Base-by-base conservation (phyloP, 305 asterid genomes). In the Monarda citriodora region DNA sequence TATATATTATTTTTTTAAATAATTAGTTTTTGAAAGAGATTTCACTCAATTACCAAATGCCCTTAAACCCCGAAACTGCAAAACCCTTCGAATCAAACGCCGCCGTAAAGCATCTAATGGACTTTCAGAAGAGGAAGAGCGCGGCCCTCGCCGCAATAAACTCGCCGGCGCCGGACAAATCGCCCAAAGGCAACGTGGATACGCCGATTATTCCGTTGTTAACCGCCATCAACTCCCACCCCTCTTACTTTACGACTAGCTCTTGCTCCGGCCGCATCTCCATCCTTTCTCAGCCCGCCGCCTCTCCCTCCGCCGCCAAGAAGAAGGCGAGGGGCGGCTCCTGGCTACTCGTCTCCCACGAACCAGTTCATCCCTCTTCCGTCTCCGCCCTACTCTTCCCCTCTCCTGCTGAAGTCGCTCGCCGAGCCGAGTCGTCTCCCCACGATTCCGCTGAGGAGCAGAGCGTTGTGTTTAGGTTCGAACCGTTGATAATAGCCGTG, bases 211-310 rank as follows among this genome's bases (percentile, higher is more conserved):
- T 91, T 75, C 86, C 92, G 44, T 87, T 95, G 49, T 70, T 95
- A 61, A 60, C 69, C 58, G 64, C 88, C 51, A 70, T 95, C 75
- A 95, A 91, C 74, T 84, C 94, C 54, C 95, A 95, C 63, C 79
- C 87, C 21, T 84, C 90, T 16, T 91, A 77, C 83, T 95, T 91
- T 94, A 95, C 99, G 67, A 95, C 99, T 70, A 88, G 97, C 74
- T 95, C 99, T 46, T 95, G 99, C 82, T 95, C 99, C 65, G 97
- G 99, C 58, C 96, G 99, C 61, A 88, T 95, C 66, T 86, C 99
- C 69, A 72, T 95, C 75, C 87, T 95, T 67, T 79, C 94, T 46
- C 95, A 79, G 52, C 96, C 96, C 53, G 59, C 58, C 67, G 61
- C 62, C 70, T 63, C 81, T 21, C 40, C 79, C 17, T 45, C 86